A percentile compares a stretch with the other conserved stretches of the same genome.
Conservation (phyloP, 1,284 basidiomycete genomes). For the Mrakiaceae sp. region DNA sequence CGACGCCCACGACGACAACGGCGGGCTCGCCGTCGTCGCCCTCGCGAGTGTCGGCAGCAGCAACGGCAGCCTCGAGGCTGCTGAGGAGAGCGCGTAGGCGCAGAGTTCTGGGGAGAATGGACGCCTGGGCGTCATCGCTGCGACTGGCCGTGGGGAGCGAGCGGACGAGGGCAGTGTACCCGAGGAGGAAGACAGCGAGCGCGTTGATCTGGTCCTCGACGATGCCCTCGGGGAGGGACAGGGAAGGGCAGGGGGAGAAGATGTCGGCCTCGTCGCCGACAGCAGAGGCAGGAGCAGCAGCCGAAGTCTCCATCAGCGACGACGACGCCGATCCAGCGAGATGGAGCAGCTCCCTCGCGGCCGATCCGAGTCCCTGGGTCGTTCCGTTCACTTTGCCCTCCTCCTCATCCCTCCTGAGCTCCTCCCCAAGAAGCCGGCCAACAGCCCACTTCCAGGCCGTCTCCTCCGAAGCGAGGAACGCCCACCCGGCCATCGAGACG, state of each 20-base stretch:
- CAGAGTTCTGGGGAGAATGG: conserved; percentile 1
- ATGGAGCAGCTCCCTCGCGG: too few species aligned
- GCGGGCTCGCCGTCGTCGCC: background rate
- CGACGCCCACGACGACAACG: background rate
- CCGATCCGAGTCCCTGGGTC: too few species aligned
- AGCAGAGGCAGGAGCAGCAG: too few species aligned
- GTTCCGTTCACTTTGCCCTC: too few species aligned
- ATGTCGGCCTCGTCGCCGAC: too few species aligned
- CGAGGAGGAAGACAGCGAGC: background rate
- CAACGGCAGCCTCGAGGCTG: too few species aligned
- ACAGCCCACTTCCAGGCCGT: background rate
- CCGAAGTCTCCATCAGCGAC: background rate
- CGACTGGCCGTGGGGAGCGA: background rate
- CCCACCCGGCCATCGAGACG: conserved; percentile 2
- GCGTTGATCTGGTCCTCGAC: background rate
- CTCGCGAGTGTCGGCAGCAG: background rate
- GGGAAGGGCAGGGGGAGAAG: too few species aligned
- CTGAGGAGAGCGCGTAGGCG: background rate
- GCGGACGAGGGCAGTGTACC: background rate
- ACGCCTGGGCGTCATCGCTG: background rate
- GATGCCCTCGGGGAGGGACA: too few species aligned
- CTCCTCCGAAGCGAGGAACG: background rate
- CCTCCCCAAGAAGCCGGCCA: background rate
- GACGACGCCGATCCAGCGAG: background rate
- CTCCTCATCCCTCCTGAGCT: background rate